Percentiles rank a stretch among this genome's conserved stretches.
Conservation (phyloP, 108 stramenopile species). For the Parietichytrium sp. region DNA sequence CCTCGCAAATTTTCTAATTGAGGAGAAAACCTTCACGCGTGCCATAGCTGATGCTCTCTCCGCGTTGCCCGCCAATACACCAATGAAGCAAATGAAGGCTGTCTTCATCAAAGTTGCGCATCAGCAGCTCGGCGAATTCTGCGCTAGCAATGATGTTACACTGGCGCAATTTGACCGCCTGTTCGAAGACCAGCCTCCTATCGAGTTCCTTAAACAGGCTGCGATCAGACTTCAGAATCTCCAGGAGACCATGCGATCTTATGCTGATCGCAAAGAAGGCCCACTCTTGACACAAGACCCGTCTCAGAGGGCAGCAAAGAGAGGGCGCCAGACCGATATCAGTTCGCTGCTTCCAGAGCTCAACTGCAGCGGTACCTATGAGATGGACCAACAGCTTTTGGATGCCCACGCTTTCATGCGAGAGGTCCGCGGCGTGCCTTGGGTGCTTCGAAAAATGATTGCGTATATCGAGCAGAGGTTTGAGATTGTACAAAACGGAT, state of each 20-base stretch:
- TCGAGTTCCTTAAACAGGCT: background rate
- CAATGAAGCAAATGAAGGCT: background rate
- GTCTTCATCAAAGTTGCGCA: constrained; percentile 21
- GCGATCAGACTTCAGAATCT: background rate
- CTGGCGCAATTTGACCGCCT: constrained; percentile 21
- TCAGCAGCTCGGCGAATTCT: background rate
- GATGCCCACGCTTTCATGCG: constrained; percentile 21
- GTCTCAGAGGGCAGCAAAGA: background rate
- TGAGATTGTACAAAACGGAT: background rate
- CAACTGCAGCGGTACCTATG: constrained; percentile 2
- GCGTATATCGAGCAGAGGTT: background rate
- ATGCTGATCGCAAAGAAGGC: background rate
- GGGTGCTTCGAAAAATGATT: constrained; percentile 25
- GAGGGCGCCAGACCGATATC: background rate
- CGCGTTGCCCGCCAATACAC: background rate
- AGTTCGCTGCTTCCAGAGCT: background rate
- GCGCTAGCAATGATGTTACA: background rate
- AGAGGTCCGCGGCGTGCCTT: constrained; percentile 12
- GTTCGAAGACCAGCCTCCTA: background rate
- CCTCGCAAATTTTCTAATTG: background rate
- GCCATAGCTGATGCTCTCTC: background rate
- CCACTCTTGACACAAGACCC: background rate
- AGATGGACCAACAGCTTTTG: constrained; percentile 8
- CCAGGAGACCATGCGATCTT: constrained; percentile 19
- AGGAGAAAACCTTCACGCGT: constrained; percentile 12